Conservation (phyloP, 2,329 filamentous ascomycete species). For the Hymenoscyphus repandus region DNA sequence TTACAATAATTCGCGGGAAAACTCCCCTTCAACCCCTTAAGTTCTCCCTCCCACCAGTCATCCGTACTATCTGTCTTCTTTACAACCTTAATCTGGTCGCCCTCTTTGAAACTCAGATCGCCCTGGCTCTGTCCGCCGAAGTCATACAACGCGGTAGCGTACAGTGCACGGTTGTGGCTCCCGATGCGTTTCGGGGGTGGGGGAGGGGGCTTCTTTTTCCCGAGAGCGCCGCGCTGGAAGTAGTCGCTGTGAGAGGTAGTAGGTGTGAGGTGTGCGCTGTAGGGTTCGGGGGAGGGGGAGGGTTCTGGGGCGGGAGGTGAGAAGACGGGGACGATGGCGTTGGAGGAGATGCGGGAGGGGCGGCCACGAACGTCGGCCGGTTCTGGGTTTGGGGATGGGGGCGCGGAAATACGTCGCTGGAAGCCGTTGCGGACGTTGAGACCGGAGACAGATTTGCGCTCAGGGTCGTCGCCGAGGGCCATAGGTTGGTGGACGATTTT, state of each 20-base stretch:
- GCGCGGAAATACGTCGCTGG: constrained; percentile 30
- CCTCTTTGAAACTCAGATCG: constrained; percentile 70
- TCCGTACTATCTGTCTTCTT: constrained; percentile 76
- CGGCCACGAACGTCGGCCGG: constrained; percentile 8
- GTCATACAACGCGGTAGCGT: constrained; percentile 65
- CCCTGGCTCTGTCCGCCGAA: constrained; percentile 65
- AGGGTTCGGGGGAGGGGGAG: constrained; percentile 21
- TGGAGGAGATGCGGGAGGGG: constrained; percentile 23
- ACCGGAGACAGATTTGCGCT: constrained; percentile 25
- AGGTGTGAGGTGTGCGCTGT: constrained; percentile 24
- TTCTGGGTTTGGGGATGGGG: constrained; percentile 20
- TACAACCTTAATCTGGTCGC: constrained; percentile 70
- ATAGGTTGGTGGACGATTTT: constrained; percentile 57
- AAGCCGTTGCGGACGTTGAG: constrained; percentile 33
- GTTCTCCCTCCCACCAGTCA: constrained; percentile 84
- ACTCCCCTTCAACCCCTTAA: constrained; percentile 60
- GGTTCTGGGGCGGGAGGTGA: constrained; percentile 20
- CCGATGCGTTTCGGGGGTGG: constrained; percentile 56
- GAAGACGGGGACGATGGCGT: constrained; percentile 10
- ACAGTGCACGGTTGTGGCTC: constrained; percentile 37
- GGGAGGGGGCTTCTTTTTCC: constrained; percentile 72
- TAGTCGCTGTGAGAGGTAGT: constrained; percentile 26
- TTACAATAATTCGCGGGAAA: constrained; percentile 84
- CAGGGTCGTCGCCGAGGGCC: constrained; percentile 32
- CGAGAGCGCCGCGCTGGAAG: constrained; percentile 33